Evolutionary conservation across 116 monocot species (phyloP), one percentile per base, ranked within the genome.

Genomic region (Iris pallida): DNA sequence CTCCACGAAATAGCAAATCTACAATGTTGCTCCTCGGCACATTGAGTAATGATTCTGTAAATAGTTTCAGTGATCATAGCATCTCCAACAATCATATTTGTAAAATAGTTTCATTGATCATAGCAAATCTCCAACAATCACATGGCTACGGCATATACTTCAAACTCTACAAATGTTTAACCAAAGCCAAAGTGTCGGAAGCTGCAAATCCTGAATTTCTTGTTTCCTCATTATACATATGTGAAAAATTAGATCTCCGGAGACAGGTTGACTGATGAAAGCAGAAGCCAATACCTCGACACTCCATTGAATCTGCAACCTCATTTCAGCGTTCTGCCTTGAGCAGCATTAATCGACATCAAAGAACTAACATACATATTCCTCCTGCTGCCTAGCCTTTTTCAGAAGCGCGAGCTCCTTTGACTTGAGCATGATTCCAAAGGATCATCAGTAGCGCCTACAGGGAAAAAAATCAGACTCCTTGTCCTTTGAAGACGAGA

Each of bases 401-500:
- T 30, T 30, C 0, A 30, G 30, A 30, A 30, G 30, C 30, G 3
- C 43, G 68, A 76, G 63, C 73, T 72, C 81, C 62, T 54, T 54
- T 71, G 65, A 63, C 71, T 72, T 9, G 51, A 72, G 52, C 68
- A 70, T 5, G 76, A 76, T 14, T 76, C 71, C 4, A 64, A 16
- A 30, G 47, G 72, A 42, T 76, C 57, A 57, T 76, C 81, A 41
- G 8, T 46, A 17, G 45, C 41, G 12, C 65, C 75, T 9, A 42
- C 40, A 11, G 5, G n/a, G 66, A 71, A 55, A 30, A 55, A 80
- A 67, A 67, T 75, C 67, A 41, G 69, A 76, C 47, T 73, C 19
- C 63, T 68, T 77, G 14, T 73, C 73, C 45, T 76, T 51, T 5
- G 64, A 20, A 17, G 65, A 70, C 1, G 63, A 48, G 16, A 64